Percentiles rank a stretch among this genome's conserved stretches.
These are phyloP conservation scores for Ilyonectria mors-panacis DNA, from an alignment of 2,329 filamentous ascomycete genomes.

Conservation along the genomic window DNA sequence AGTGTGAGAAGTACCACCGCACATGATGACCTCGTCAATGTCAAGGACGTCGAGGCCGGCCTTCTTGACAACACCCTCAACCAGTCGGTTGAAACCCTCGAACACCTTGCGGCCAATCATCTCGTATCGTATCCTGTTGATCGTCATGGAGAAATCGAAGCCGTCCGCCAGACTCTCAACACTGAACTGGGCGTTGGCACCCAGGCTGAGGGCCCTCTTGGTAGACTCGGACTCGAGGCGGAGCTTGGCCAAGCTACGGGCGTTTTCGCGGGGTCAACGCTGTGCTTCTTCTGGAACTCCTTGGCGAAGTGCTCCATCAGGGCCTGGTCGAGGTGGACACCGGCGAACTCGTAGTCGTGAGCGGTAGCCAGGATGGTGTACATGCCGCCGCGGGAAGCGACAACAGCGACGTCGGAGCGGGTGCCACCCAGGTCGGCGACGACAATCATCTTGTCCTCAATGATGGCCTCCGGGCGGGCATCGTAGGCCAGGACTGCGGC, in stretches of 20 bases:
- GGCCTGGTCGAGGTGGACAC: constrained; percentile 88
- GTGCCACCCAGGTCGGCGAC: constrained; percentile 95
- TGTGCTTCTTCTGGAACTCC: constrained; percentile 98
- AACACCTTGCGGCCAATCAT: constrained; percentile 90
- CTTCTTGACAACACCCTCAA: constrained; percentile 90
- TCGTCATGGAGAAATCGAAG: constrained; percentile 89
- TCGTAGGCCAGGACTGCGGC: constrained; percentile 93
- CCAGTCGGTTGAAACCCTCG: constrained; percentile 86
- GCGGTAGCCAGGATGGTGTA: constrained; percentile 95
- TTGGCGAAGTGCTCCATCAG: constrained; percentile 98
- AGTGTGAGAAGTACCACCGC: constrained; percentile 92
- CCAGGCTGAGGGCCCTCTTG: constrained; percentile 92
- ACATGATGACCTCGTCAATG: constrained; percentile 93
- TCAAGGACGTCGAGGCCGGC: constrained; percentile 93
- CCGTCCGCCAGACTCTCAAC: constrained; percentile 93
- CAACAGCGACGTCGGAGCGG: constrained; percentile 89
- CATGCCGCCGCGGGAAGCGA: constrained; percentile 93
- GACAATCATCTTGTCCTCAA: constrained; percentile 89
- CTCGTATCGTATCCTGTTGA: constrained; percentile 96
- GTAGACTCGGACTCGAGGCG: constrained; percentile 91
- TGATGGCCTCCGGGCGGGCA: constrained; percentile 80
- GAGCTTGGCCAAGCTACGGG: constrained; percentile 89
- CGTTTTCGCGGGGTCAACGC: constrained; percentile 85
- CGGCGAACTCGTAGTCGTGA: constrained; percentile 96
- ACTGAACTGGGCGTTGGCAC: constrained; percentile 90